These are phyloP conservation scores for Lentinula detonsa DNA, from an alignment of 768 basidiomycete species.

Conservation along the genomic window DNA sequence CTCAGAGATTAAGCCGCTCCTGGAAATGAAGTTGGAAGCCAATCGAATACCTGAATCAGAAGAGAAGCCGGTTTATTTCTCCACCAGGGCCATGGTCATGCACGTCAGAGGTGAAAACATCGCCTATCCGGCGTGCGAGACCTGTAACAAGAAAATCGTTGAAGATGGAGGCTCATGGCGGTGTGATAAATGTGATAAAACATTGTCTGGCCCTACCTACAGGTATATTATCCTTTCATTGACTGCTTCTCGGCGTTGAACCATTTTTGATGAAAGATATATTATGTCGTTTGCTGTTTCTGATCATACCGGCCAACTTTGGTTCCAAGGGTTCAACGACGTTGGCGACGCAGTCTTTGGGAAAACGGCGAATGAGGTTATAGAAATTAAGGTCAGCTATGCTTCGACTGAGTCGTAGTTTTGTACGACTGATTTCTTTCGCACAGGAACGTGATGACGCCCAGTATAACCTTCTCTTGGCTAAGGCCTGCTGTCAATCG, in stretches of 20 bases:
- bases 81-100: conserved; percentile 74
- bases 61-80: conserved; percentile 79
- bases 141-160: conserved; percentile 88
- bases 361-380: conserved; percentile 71
- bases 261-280: conserved; percentile 38
- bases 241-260: background rate
- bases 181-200: conserved; percentile 89
- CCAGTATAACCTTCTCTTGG: conserved; percentile 53
- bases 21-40: conserved; percentile 66
- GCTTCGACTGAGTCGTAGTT: background rate
- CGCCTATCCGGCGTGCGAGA: conserved; percentile 83
- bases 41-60: conserved; percentile 54
- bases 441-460: conserved; percentile 52
- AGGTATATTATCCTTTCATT: conserved; percentile 45
- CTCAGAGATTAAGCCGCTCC: conserved; percentile 64
- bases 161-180: conserved; percentile 68
- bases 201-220: conserved; percentile 65
- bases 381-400: conserved; percentile 58
- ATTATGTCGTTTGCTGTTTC: conserved; percentile 82
- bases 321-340: conserved; percentile 96
- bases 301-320: conserved; percentile 86
- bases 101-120: conserved; percentile 82
- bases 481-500: conserved; percentile 57
- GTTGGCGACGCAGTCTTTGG: conserved; percentile 73
- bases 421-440: conserved; percentile 4